These are phyloP conservation scores for Miscanthus sacchariflorus DNA, from an alignment of 202 grass and related monocot species.

Conservation along the genomic window DNA sequence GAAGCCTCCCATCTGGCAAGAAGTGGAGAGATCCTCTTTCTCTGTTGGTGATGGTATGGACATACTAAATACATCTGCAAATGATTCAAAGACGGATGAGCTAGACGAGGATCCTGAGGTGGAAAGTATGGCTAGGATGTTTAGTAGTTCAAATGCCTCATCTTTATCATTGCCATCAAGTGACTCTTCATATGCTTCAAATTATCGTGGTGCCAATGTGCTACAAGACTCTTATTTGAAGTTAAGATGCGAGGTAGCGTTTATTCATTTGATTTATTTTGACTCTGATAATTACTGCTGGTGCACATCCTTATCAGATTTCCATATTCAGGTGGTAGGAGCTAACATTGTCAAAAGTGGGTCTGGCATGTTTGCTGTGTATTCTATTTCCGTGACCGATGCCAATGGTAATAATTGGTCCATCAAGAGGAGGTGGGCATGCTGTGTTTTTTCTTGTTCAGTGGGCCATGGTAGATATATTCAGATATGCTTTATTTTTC, in stretches of 20 bases:
- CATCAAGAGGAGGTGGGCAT: slow-evolving; percentile 92
- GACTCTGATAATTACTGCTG: slow-evolving; percentile 37
- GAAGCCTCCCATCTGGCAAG: slow-evolving; percentile 73
- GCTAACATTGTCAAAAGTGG: slow-evolving; percentile 98
- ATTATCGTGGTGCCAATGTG: slow-evolving; percentile 72
- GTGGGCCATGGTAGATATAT: slow-evolving; percentile 19
- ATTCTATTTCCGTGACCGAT: slow-evolving; percentile 92
- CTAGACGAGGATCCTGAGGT: slow-evolving; percentile 57
- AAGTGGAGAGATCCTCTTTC: slow-evolving; percentile 67
- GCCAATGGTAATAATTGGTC: slow-evolving; percentile 93
- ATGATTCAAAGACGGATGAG: slow-evolving; percentile 60
- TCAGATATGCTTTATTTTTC: slow-evolving; percentile 4
- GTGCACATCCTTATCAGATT: slow-evolving; percentile 48
- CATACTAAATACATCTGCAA: slow-evolving; percentile 57
- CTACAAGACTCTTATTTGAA: slow-evolving; percentile 91
- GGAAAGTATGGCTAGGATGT: slow-evolving; percentile 69
- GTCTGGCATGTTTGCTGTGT: slow-evolving; percentile 96
- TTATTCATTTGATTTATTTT: slow-evolving; percentile 31
- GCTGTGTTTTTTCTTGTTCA: slow-evolving; percentile 24
- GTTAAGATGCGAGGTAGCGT: slow-evolving; percentile 92
- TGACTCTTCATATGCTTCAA: slow-evolving; percentile 69
- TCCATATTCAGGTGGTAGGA: slow-evolving; percentile 72
- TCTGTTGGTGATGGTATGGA: slow-evolving; percentile 63
- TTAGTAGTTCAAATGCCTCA: slow-evolving; percentile 75
- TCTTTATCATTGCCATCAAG: slow-evolving; percentile 66